Base-by-base conservation (phyloP, 352 stramenopile species). In the Halophytophthora batemanensis region DNA sequence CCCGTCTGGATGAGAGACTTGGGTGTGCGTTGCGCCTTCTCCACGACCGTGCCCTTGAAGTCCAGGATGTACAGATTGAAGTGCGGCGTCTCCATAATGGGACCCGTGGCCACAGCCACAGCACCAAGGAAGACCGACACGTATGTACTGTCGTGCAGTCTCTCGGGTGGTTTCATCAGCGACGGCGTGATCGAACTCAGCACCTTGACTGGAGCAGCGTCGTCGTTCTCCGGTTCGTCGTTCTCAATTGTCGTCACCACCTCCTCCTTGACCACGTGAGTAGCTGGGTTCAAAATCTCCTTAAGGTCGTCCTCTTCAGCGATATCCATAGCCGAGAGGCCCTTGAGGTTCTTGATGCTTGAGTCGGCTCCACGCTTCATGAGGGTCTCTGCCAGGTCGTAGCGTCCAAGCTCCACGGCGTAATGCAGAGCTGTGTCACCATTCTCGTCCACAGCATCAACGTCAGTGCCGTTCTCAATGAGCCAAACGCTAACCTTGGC, bases 1-100 rank as follows among this genome's bases (percentile, higher is more conserved):
- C 80, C 78, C 2, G 80, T 82, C 62, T 95, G 82, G 53, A 95
- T 95, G 25, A 95, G 64, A 34, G 82, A 93, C 61, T 91, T 93
- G 2, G 85, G 78, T 19, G 85, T 93, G 35, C 83, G 65, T 48
- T 95, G 85, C 19, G 81, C 66, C 13, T 60, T 73, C 45, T 92
- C 82, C 17, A 93, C 77, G 28, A 92, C 59, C 8, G 64, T 63
- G 31, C 80, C 74, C 48, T 87, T 87, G 35, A 67, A 72, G 58
- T 95, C 85, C 58, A 95, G 64, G 31, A 88, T 74, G 67, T 93
- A 93, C 46, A 95, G 59, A 45, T 90, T 90, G 53, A 93, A 95
- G 60, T 93, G 81, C 22, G 85, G 85, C 12, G 82, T 95, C 58
- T 92, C 74, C 85, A 95, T 95, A 38, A 93, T 81, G 21, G 82